phyloP scores from a whole-genome alignment of 192 early-diverging fungal species.

The Rhizophlyctis rosea region DNA sequence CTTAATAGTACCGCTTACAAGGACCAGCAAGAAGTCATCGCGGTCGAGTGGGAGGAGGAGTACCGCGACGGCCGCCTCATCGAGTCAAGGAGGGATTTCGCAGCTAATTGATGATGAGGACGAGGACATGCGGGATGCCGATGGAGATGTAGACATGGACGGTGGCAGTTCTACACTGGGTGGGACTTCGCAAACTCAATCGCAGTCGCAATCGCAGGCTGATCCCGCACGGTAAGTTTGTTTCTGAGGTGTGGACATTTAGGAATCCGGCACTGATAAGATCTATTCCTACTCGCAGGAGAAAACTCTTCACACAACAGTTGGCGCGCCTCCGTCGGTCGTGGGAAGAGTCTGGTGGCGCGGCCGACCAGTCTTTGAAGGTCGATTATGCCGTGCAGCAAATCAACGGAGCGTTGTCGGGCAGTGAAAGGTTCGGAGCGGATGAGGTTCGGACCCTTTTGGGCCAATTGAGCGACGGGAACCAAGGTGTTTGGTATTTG shows the following conservation, averaged over 20 bases:
- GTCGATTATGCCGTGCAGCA: conserved; percentile 34
- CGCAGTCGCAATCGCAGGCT: no score
- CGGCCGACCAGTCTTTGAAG: conserved; percentile 21
- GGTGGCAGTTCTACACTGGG: no score
- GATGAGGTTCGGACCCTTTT: conserved; percentile 30
- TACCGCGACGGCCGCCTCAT: no score
- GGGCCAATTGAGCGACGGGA: conserved; percentile 31
- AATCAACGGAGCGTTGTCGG: conserved; percentile 35
- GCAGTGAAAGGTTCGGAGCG: conserved; percentile 28
- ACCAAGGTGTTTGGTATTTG: conserved; percentile 43
- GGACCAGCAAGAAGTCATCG: no score
- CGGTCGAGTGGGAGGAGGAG: no score
- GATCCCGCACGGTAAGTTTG: neutral
- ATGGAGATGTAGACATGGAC: no score
- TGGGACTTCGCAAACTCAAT: no score
- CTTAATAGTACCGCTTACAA: no score
- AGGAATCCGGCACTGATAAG: neutral
- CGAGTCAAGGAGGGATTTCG: no score
- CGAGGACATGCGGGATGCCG: no score
- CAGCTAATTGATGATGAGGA: no score
- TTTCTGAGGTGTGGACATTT: neutral
- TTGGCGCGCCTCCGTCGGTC: conserved; percentile 12
- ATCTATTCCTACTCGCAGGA: neutral
- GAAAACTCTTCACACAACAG: conserved; percentile 23
- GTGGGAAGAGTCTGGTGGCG: conserved; percentile 9